A percentile compares a stretch with the other conserved stretches of the same genome.
phyloP scores from a whole-genome alignment of 805 yeast genomes.

The Monosporozyma yasuniensis region DNA sequence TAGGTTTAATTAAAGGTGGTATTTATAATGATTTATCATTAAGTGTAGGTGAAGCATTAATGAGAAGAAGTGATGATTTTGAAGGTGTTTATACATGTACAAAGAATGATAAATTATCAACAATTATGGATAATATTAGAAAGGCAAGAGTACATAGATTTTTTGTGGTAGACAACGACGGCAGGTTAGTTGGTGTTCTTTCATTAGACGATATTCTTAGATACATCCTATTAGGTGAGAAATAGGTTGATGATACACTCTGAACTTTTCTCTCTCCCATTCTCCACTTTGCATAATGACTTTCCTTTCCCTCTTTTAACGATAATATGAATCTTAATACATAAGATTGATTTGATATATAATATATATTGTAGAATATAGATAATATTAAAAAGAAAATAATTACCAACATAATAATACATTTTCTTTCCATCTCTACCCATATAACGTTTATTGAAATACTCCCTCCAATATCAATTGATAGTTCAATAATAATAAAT shows the following conservation, averaged over 20 bases:
- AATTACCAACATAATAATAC: neutral
- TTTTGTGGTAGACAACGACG: conserved; percentile 81
- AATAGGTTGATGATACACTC: too few relatives aligned
- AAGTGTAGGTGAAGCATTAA: conserved; percentile 90
- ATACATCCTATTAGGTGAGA: conserved; percentile 64
- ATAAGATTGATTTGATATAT: neutral
- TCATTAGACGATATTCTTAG: conserved; percentile 85
- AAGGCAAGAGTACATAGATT: conserved; percentile 85
- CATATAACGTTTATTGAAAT: too few relatives aligned
- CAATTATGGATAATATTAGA: conserved; percentile 87
- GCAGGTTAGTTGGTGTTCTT: conserved; percentile 70
- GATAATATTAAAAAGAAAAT: neutral
- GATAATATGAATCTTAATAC: neutral
- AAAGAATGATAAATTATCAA: conserved; percentile 70
- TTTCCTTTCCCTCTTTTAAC: neutral
- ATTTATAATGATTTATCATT: conserved; percentile 82
- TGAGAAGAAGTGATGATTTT: conserved; percentile 84
- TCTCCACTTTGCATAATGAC: neutral
- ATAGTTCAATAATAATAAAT: too few relatives aligned
- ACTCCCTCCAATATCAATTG: too few relatives aligned
- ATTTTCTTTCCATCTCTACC: neutral
- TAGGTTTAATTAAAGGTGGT: conserved; percentile 89
- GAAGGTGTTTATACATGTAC: conserved; percentile 98
- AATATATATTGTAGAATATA: neutral
- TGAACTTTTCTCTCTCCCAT: neutral